Evolutionary conservation across 148 eudicot genomes (phyloP), one percentile per base, ranked within the genome.

Genomic region (Gaultheria prostrata): DNA sequence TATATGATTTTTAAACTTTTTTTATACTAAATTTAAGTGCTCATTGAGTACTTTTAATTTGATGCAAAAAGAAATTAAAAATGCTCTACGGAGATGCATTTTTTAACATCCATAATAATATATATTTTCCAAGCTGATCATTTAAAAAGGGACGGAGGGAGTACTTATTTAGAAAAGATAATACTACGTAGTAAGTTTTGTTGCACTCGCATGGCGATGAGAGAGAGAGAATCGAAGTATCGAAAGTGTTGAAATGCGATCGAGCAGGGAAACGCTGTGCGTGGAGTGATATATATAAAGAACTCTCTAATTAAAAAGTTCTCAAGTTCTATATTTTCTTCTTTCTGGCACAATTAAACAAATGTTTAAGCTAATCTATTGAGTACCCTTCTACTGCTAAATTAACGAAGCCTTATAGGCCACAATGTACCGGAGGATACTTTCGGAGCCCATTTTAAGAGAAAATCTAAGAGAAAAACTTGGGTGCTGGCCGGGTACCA

Each of bases 121-220:
- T n/a, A n/a, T n/a, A n/a, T n/a, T n/a, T n/a, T n/a, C n/a, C n/a
- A n/a, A n/a, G n/a, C n/a, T n/a, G n/a, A n/a, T n/a, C n/a, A n/a
- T n/a, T n/a, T n/a, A n/a, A n/a, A n/a, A n/a, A n/a, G n/a, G n/a
- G n/a, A n/a, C n/a, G n/a, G n/a, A n/a, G n/a, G n/a, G n/a, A n/a
- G n/a, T n/a, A n/a, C n/a, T n/a, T n/a, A n/a, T n/a, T n/a, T n/a
- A n/a, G n/a, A n/a, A n/a, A n/a, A n/a, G n/a, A n/a, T n/a, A n/a
- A n/a, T n/a, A n/a, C n/a, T n/a, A n/a, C n/a, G n/a, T n/a, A n/a
- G n/a, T n/a, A n/a, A n/a, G n/a, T n/a, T n/a, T n/a, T n/a, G n/a
- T n/a, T n/a, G n/a, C n/a, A n/a, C n/a, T n/a, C n/a, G n/a, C 84
- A 82, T 73, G 51, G 79, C 45, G 76, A 75, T 73, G 50, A 48